Evolutionary conservation across 441 rosid species (phyloP), one percentile per base, ranked within the genome.

Genomic region (Gossypium gossypioides): DNA sequence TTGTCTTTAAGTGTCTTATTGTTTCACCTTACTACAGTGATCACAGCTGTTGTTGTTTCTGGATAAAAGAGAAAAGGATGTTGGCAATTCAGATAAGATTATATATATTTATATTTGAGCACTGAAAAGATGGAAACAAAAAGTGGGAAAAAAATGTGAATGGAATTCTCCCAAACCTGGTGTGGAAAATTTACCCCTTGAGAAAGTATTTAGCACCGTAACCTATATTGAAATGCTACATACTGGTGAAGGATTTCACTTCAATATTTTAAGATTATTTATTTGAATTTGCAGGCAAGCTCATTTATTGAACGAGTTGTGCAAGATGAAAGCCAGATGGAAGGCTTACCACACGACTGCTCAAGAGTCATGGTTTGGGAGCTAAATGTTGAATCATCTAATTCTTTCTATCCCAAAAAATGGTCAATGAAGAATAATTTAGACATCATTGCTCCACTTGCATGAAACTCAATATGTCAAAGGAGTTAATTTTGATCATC

Each of bases 291-390:
- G 58, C 81, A 86, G 93, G 86, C 73, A 6, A 84, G 83, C 72
- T 29, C 80, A 32, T 83, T 87, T 50, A 70, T 89, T 15, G 87
- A 89, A 75, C 87, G 86, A 78, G 69, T 85, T 68, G 88, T 89
- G 76, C 88, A 86, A 80, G 91, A 89, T 81, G 93, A 87, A 73
- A 83, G 84, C 78, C 90, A 86, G 67, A 87, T 87, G 93, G 91
- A 89, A 72, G 84, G 90, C 78, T 77, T 84, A 22, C 74, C 44
- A 44, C 81, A 76, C 16, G 52, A 81, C 67, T 84, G 89, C 81
- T 83, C 83, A 2, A 83, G 75, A 68, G 73, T 88, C 73, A 81
- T 82, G 89, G 93, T 78, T 44, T 87, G 91, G 93, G 76, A 66
- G 66, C 78, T 80, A 58, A 74, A 60, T 51, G 71, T 74, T 6